Evolutionary conservation across 345 rosid genomes (phyloP).

Genomic region (Trapa bicornis): DNA sequence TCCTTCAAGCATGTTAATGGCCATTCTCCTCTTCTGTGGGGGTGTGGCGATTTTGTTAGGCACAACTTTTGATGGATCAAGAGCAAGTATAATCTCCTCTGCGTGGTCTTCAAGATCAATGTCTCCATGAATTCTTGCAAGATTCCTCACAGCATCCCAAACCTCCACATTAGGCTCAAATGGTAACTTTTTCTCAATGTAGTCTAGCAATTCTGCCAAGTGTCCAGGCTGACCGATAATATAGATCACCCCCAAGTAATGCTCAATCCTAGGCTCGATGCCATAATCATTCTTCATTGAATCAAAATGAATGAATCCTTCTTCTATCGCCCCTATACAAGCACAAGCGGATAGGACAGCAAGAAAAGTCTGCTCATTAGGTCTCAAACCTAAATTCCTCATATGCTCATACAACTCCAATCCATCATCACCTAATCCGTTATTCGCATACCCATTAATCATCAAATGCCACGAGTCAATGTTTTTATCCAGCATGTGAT

Average conservation of each 20-base stretch:
- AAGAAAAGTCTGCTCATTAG: conserved; percentile 28
- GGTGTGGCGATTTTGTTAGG: conserved; percentile 24
- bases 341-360: conserved; percentile 35
- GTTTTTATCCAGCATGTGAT: conserved; percentile 33
- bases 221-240: conserved; percentile 33
- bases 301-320: conserved; percentile 34
- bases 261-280: conserved; percentile 20
- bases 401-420: conserved; percentile 31
- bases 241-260: conserved; percentile 29
- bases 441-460: conserved; percentile 30
- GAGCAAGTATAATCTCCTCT: conserved; percentile 19
- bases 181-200: conserved; percentile 21
- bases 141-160: conserved; percentile 27
- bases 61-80: conserved; percentile 21
- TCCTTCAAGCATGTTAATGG: conserved; percentile 34
- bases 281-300: conserved; percentile 28
- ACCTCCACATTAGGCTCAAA: conserved; percentile 28
- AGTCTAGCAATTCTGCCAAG: conserved; percentile 24
- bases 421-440: conserved; percentile 33
- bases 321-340: conserved; percentile 34
- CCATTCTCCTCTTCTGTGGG: conserved; percentile 14
- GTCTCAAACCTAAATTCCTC: conserved; percentile 26
- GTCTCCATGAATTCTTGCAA: conserved; percentile 28
- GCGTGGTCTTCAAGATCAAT: conserved; percentile 32
- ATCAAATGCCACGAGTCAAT: conserved; percentile 41